Evolutionary conservation across 1,139 yeast species (phyloP).

Genomic region (Suhomyces ambrosiae): DNA sequence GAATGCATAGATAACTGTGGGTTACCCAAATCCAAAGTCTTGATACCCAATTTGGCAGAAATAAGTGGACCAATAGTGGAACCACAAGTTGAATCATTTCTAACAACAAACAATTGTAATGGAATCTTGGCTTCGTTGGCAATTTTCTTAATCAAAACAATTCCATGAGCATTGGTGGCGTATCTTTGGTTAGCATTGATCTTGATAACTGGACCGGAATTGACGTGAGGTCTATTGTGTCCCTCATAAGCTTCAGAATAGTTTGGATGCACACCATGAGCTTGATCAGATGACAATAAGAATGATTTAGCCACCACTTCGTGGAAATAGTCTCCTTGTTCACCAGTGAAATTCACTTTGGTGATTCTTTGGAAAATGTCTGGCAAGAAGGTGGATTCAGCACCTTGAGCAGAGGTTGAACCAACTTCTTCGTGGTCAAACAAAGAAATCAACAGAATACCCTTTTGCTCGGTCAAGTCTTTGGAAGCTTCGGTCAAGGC

Average conservation of each 20-base stretch:
- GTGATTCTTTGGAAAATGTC: slow-evolving; percentile 73
- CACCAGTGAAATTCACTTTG: slow-evolving; percentile 31
- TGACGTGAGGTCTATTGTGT: slow-evolving; percentile 76
- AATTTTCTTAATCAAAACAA: slow-evolving; percentile 71
- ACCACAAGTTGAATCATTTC: slow-evolving; percentile 94
- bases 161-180: slow-evolving; percentile 90
- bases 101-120: slow-evolving; percentile 80
- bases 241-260: slow-evolving; percentile 75
- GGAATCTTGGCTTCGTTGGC: slow-evolving; percentile 71
- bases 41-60: slow-evolving; percentile 83
- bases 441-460: slow-evolving; percentile 72
- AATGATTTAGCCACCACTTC: slow-evolving; percentile 82
- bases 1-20: slow-evolving; percentile 97
- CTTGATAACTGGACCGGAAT: slow-evolving; percentile 90
- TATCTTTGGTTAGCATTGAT: slow-evolving; percentile 94
- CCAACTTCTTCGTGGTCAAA: slow-evolving; percentile 98
- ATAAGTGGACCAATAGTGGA: slow-evolving; percentile 95
- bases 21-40: slow-evolving; percentile 90
- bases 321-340: slow-evolving; percentile 37
- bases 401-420: slow-evolving; percentile 93
- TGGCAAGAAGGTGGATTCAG: slow-evolving; percentile 87
- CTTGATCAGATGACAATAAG: slow-evolving; percentile 91
- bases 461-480: slow-evolving; percentile 45
- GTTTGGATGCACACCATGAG: slow-evolving; percentile 96
- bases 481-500: slow-evolving; percentile 64